Evolutionary conservation across 768 basidiomycete genomes (phyloP).

Genomic region (Mycena rosella): DNA sequence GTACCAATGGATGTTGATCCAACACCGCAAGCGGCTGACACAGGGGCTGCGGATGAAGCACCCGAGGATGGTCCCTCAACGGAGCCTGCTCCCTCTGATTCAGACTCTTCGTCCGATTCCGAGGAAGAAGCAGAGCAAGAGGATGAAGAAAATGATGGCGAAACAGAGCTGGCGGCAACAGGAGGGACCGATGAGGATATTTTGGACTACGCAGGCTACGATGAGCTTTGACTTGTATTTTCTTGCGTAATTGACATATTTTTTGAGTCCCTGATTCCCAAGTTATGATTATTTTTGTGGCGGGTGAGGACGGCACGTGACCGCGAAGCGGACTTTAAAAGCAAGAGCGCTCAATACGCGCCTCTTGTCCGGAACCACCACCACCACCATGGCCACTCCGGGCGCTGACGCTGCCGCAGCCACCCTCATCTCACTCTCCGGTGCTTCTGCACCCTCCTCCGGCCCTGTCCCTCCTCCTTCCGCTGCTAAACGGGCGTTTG

Average conservation of each 20-base stretch:
- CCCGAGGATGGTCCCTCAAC: not conserved
- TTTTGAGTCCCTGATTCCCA: not conserved
- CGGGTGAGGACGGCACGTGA: not conserved
- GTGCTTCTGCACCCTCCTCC: not conserved
- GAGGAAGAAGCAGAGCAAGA: not conserved
- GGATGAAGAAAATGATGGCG: not conserved
- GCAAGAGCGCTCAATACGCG: not conserved
- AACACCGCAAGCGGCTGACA: not conserved
- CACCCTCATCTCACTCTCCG: not conserved
- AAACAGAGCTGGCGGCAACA: not conserved
- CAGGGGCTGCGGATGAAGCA: not conserved
- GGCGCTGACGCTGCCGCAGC: not conserved
- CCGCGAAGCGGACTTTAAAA: slow-evolving; percentile 2
- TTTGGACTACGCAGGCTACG: not conserved
- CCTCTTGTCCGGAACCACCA: too few relatives aligned
- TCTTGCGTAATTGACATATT: not conserved
- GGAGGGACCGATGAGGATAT: not conserved
- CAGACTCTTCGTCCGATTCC: not conserved
- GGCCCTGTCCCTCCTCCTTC: not conserved
- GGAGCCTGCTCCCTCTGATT: too few relatives aligned
- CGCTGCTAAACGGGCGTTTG: not conserved
- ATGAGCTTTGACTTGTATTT: not conserved
- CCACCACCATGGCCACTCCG: not conserved
- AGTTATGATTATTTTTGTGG: not conserved
- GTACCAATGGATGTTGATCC: slow-evolving; percentile 1